Evolutionary conservation across 495 filamentous ascomycete species (phyloP).

Genomic region (Podospora australis): DNA sequence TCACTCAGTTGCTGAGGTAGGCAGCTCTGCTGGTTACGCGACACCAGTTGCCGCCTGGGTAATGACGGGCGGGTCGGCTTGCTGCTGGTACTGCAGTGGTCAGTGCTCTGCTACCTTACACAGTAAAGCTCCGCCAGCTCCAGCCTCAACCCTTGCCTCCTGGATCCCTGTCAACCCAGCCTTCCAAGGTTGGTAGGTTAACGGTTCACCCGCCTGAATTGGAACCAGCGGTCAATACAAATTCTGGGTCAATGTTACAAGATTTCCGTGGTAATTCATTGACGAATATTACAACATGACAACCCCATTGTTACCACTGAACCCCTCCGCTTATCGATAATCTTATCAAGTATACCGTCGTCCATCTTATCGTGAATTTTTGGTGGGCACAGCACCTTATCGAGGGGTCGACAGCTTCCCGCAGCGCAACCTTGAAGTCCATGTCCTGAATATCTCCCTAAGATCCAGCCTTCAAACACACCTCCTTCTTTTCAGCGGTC

Average conservation of each 20-base stretch:
- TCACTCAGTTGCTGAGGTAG: slow-evolving; percentile 8
- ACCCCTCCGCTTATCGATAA: not conserved
- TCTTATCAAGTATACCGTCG: slow-evolving; percentile 13
- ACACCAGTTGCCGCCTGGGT: slow-evolving; percentile 35
- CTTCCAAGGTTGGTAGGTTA: not conserved
- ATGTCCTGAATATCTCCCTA: not conserved
- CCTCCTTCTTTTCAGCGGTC: not conserved
- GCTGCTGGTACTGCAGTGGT: slow-evolving; percentile 19
- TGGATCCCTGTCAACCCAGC: not conserved
- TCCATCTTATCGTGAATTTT: slow-evolving; percentile 16
- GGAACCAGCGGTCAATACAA: not conserved
- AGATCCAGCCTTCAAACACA: not conserved
- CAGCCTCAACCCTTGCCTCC: slow-evolving; percentile 2
- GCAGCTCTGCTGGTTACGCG: slow-evolving; percentile 33
- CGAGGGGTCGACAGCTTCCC: slow-evolving; percentile 5
- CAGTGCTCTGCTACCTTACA: slow-evolving; percentile 14
- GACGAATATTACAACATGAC: not conserved
- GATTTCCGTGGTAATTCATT: not conserved
- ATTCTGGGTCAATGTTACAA: no score
- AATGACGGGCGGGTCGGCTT: slow-evolving; percentile 17
- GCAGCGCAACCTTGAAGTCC: not conserved
- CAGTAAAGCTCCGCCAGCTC: not conserved
- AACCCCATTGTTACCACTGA: not conserved
- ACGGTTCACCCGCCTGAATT: no score
- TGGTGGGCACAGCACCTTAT: slow-evolving; percentile 8